These are phyloP conservation scores for Stagonosporopsis tanaceti DNA, from an alignment of 2,329 filamentous ascomycete species.

Conservation along the genomic window DNA sequence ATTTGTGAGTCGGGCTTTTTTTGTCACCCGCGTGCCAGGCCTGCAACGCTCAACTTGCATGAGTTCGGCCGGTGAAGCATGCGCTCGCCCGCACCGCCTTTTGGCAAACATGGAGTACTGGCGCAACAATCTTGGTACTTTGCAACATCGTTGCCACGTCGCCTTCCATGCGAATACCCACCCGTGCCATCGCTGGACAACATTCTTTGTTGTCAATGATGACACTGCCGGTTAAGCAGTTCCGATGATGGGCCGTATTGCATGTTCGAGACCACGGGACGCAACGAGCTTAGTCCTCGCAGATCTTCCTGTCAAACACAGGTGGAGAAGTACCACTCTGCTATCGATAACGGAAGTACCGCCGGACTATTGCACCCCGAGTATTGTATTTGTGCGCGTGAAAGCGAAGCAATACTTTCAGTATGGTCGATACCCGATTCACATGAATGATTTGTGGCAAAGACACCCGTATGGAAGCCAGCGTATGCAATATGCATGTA, in stretches of 20 bases:
- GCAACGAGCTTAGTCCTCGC: conserved; percentile 36
- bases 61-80: conserved; percentile 34
- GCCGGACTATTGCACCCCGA: conserved; percentile 1
- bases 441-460: background rate
- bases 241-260: conserved; percentile 12
- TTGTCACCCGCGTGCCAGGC: no score
- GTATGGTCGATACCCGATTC: background rate
- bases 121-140: conserved; percentile 10
- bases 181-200: conserved; percentile 12
- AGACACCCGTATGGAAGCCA: background rate
- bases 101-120: background rate
- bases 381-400: background rate
- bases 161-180: background rate
- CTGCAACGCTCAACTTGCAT: conserved; percentile 37
- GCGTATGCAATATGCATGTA: conserved; percentile 4
- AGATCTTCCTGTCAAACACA: conserved; percentile 22
- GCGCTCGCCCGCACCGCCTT: conserved; percentile 20
- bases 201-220: conserved; percentile 1
- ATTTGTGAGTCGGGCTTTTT: no score
- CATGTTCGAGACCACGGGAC: conserved; percentile 31
- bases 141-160: conserved; percentile 2
- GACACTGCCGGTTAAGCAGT: conserved; percentile 1
- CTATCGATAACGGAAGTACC: conserved; percentile 20
- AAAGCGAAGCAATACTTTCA: background rate
- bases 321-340: conserved; percentile 6